These are phyloP conservation scores for Vaccinium corymbosum DNA, from an alignment of 148 eudicot genomes.

Conservation along the genomic window DNA sequence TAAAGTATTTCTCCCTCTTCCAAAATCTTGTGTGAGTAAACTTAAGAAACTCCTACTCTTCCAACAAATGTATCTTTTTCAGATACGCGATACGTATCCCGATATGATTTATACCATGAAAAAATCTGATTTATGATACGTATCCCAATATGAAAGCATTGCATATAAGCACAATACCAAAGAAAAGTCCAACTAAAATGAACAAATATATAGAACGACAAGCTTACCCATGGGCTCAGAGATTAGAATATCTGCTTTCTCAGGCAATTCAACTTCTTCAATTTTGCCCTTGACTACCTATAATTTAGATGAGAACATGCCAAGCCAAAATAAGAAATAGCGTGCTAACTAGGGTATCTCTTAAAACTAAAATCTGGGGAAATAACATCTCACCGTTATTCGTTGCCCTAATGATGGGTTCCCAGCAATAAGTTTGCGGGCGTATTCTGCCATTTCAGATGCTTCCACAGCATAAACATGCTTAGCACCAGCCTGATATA, in stretches of 20 bases:
- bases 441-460: constrained; percentile 98
- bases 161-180: neutral
- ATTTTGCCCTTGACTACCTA: constrained; percentile 96
- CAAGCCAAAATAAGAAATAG: constrained; percentile 12
- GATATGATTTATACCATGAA: too few relatives aligned
- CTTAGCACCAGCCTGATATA: constrained; percentile 88
- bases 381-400: constrained; percentile 57
- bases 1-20: too few relatives aligned
- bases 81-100: too few relatives aligned
- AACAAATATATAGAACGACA: neutral
- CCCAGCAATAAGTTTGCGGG: constrained; percentile 85
- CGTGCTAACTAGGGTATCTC: neutral
- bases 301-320: constrained; percentile 6
- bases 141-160: too few relatives aligned
- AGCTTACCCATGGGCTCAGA: constrained; percentile 97
- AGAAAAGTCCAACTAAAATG: neutral
- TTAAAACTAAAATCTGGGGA: neutral
- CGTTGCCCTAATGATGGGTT: constrained; percentile 70
- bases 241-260: constrained; percentile 89
- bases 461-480: constrained; percentile 99
- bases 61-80: too few relatives aligned
- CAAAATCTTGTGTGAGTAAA: too few relatives aligned
- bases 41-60: too few relatives aligned
- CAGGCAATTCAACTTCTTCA: constrained; percentile 94
- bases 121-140: too few relatives aligned